These are phyloP conservation scores for Epithemia pelagica DNA, from an alignment of 108 stramenopile species.

Conservation along the genomic window DNA sequence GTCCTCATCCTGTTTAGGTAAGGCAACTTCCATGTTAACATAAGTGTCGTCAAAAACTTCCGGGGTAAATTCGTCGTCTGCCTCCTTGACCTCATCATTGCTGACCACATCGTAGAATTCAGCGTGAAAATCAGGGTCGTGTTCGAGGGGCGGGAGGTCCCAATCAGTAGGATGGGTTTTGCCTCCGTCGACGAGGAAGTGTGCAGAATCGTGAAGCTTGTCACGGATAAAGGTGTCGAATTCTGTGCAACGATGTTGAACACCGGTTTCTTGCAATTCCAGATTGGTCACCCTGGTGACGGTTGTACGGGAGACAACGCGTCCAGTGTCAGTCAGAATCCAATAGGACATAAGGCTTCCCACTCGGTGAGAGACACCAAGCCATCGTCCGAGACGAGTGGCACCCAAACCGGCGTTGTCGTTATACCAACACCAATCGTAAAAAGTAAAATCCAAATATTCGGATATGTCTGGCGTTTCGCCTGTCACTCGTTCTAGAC, in stretches of 20 bases:
- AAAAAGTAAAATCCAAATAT: conserved; percentile 33
- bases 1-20: background rate
- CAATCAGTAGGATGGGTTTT: background rate
- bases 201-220: background rate
- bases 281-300: conserved; percentile 23
- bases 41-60: conserved; percentile 25
- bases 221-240: conserved; percentile 10
- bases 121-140: background rate
- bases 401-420: conserved; percentile 1
- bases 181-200: background rate
- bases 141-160: no score
- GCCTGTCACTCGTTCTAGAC: conserved; percentile 28
- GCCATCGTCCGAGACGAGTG: conserved; percentile 26
- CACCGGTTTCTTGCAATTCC: conserved; percentile 6
- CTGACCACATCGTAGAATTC: background rate
- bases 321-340: conserved; percentile 18
- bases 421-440: conserved; percentile 30
- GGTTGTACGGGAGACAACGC: conserved; percentile 17
- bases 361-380: conserved; percentile 27
- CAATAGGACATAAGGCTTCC: conserved; percentile 33
- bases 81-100: background rate
- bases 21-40: conserved; percentile 5
- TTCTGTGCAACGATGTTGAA: background rate
- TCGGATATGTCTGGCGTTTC: conserved; percentile 34
- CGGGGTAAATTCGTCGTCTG: background rate